Evolutionary conservation across 192 early-diverging fungal species (phyloP).

Genomic region (Linnemannia schmuckeri): DNA sequence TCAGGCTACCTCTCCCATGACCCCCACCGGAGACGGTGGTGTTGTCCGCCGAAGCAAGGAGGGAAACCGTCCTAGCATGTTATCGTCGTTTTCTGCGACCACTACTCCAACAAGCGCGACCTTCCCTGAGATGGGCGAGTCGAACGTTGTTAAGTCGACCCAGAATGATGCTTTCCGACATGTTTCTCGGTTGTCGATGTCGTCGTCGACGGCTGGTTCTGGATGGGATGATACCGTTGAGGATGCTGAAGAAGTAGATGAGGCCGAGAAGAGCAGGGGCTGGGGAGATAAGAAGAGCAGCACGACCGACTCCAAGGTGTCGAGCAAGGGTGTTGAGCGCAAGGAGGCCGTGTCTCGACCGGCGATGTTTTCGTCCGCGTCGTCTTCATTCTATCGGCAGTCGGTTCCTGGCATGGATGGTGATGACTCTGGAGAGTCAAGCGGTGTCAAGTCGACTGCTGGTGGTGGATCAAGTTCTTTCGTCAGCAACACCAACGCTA

Average conservation of each 20-base stretch:
- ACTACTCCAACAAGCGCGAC: not conserved
- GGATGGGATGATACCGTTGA: slow-evolving; percentile 36
- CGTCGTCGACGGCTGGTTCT: slow-evolving; percentile 28
- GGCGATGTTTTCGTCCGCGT: not conserved
- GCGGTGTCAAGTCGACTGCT: not conserved
- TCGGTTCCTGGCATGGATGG: slow-evolving; percentile 43
- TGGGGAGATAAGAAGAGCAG: not conserved
- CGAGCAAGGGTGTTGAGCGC: not conserved
- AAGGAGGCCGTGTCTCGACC: not conserved
- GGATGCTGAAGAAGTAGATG: not conserved
- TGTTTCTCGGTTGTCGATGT: slow-evolving; percentile 17
- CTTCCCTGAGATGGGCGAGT: not conserved
- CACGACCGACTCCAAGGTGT: not conserved
- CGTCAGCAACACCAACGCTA: not conserved
- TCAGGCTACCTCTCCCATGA: not conserved
- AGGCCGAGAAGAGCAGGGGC: too few species aligned
- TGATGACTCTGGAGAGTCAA: not conserved
- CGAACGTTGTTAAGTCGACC: slow-evolving; percentile 27
- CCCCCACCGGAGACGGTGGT: slow-evolving; percentile 10
- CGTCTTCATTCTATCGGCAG: slow-evolving; percentile 51
- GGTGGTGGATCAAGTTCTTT: not conserved
- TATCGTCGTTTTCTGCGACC: not conserved
- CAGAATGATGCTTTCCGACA: slow-evolving; percentile 40
- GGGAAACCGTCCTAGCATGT: slow-evolving; percentile 7
- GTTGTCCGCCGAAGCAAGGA: slow-evolving; percentile 45